Evolutionary conservation across 2,329 filamentous ascomycete species (phyloP), one percentile per base, ranked within the genome.

Genomic region (Colletotrichum sp.): DNA sequence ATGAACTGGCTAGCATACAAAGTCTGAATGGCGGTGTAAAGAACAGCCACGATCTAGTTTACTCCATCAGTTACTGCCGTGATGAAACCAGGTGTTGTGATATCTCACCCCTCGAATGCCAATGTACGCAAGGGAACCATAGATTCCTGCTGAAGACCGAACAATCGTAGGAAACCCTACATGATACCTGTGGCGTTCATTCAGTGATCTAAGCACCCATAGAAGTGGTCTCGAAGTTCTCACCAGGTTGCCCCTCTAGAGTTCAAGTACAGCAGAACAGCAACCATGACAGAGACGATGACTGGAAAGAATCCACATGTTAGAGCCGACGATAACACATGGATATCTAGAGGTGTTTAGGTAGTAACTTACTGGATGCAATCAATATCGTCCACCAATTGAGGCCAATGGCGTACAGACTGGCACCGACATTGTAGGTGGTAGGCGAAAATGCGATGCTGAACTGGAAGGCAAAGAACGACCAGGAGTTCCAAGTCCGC

Each of bases 11-110:
- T 71, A 38, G 74, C 74, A 28, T 78, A 78, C 36, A 69, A 73
- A 3, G 74, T 72, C 62, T 78, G 74, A 10, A 72, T 78, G n/a
- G 63, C 74, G 38, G 69, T 66, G 43, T 76, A 78, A 56, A 78
- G 65, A 28, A 76, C 69, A 26, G 76, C 76, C 9, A 78, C 76
- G 14, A 38, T 28, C 59, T 63, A 13, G 55, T 28, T 21, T 21
- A 55, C 18, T 3, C 14, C 26, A 10, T 62, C 26, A 36, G 34
- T 36, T 36, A 36, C 34, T 36, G 7, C 7, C 34, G 34, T 36
- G 34, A 36, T 36, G 34, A 36, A 36, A 0, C 34, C 34, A 36
- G 48, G 18, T 21, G 3, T 32, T 63, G 28, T 18, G 12, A 26
- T 32, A 12, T 32, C 28, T 32, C 32, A 63, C 55, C 32, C 67